A percentile compares a stretch with the other conserved stretches of the same genome.
These are phyloP conservation scores for Flaveria brownii DNA, from an alignment of 129 eudicot species.

Conservation along the genomic window DNA sequence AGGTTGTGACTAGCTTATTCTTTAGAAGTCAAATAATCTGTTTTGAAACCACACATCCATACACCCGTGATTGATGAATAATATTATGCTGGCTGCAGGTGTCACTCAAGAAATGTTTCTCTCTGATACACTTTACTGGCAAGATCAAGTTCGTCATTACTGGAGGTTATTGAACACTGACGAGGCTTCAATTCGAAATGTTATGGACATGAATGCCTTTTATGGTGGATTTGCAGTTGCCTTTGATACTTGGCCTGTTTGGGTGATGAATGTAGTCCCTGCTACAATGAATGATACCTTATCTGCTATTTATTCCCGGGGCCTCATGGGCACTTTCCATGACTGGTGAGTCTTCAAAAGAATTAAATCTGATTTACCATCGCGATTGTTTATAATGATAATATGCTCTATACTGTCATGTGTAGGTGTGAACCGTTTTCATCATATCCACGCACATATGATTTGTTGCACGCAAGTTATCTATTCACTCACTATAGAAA, in stretches of 20 bases:
- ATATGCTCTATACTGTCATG: not conserved
- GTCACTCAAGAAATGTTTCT: conserved; percentile 64
- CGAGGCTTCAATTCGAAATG: conserved; percentile 80
- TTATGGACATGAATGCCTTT: conserved; percentile 94
- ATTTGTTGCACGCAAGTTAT: conserved; percentile 71
- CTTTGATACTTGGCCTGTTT: conserved; percentile 84
- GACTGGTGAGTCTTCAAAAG: conserved; percentile 61
- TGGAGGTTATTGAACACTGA: conserved; percentile 87
- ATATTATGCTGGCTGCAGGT: conserved; percentile 45
- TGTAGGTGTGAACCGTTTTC: conserved; percentile 98
- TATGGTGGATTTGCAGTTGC: conserved; percentile 96
- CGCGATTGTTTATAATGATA: conserved; percentile 11
- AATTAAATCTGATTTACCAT: not conserved
- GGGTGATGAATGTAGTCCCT: conserved; percentile 99
- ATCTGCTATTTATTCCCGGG: conserved; percentile 77
- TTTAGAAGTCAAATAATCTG: not conserved
- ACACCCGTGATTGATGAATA: conserved; percentile 4
- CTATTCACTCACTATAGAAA: conserved; percentile 67
- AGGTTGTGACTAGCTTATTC: conserved; percentile 49
- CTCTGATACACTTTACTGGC: conserved; percentile 79
- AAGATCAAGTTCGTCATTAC: conserved; percentile 91
- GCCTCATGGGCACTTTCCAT: conserved; percentile 83
- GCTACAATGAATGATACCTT: conserved; percentile 58
- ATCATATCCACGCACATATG: conserved; percentile 90
- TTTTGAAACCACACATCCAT: not conserved